phyloP scores from a whole-genome alignment of 2,329 filamentous ascomycete genomes.

The Botryotinia convoluta region DNA sequence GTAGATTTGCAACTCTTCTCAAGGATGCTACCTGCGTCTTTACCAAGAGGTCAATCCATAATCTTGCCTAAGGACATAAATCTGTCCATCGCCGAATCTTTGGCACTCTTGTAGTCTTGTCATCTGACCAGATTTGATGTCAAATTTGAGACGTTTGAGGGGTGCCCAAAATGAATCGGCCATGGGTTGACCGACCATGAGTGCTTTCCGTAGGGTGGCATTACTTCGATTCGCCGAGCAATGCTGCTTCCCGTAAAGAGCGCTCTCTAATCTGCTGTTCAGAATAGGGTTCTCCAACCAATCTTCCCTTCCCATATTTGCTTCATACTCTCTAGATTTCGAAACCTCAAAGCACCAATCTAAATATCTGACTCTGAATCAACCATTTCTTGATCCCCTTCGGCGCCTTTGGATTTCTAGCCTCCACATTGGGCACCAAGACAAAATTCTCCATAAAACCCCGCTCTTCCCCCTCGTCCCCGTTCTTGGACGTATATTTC shows the following conservation, averaged over 20 bases:
- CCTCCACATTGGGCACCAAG: conserved; percentile 72
- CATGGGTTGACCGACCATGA: background rate
- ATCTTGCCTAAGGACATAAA: background rate
- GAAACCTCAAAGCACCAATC: conserved; percentile 41
- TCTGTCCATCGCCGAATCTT: background rate
- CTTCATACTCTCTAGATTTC: background rate
- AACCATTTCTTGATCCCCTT: conserved; percentile 59
- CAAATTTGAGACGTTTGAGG: background rate
- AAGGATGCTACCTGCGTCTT: background rate
- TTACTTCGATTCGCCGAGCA: background rate
- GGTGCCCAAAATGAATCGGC: background rate
- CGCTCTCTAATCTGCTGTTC: background rate
- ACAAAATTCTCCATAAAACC: conserved; percentile 80
- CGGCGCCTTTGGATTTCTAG: conserved; percentile 51
- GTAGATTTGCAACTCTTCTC: background rate
- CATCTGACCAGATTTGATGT: background rate
- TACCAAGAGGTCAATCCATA: background rate
- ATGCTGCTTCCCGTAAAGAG: background rate
- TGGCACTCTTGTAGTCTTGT: background rate
- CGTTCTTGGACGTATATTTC: conserved; percentile 55
- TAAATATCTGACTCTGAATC: conserved; percentile 71
- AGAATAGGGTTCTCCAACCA: background rate
- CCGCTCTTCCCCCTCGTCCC: conserved; percentile 58
- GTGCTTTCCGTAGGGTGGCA: background rate
- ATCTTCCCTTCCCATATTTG: background rate